Conservation (phyloP, 2,329 filamentous ascomycete species). For the Orbilia javanica region DNA sequence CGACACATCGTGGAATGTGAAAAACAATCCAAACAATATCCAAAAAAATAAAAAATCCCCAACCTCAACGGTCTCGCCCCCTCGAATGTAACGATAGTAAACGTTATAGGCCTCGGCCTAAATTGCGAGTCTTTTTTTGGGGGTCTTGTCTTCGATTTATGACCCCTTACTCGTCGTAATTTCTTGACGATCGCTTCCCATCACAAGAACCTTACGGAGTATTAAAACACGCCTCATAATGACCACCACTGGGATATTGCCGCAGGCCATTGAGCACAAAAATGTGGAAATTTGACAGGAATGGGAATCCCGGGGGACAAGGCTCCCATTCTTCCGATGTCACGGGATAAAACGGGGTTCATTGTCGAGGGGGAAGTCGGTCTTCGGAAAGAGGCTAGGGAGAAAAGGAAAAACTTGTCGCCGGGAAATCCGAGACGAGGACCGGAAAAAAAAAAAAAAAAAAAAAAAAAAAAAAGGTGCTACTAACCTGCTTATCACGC, state of each 20-base stretch:
- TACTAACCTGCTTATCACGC: constrained; percentile 74
- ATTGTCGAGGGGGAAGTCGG: constrained; percentile 8
- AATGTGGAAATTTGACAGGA: constrained; percentile 59
- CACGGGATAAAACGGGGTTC: constrained; percentile 39
- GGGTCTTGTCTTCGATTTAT: not conserved
- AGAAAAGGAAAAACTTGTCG: constrained; percentile 18
- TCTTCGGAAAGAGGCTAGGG: constrained; percentile 2
- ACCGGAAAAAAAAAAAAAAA: constrained; percentile 17
- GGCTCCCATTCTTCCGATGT: constrained; percentile 42
- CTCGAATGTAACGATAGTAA: not conserved
- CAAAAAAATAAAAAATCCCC: constrained; percentile 8
- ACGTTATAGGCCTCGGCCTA: constrained; percentile 16
- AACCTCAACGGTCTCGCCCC: constrained; percentile 17
- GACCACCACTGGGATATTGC: constrained; percentile 35
- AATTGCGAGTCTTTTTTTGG: not conserved
- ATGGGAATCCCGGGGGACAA: constrained; percentile 43
- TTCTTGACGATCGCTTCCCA: constrained; percentile 49
- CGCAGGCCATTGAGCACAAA: constrained; percentile 28
- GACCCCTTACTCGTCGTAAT: constrained; percentile 51
- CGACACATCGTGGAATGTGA: constrained; percentile 16
- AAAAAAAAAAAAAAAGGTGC: constrained; percentile 10
- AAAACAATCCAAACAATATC: no score
- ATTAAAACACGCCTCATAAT: constrained; percentile 59
- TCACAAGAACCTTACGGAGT: constrained; percentile 40
- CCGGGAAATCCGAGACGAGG: constrained; percentile 34